phyloP scores from a whole-genome alignment of 352 stramenopile genomes.

The Pythium dissotocum region DNA sequence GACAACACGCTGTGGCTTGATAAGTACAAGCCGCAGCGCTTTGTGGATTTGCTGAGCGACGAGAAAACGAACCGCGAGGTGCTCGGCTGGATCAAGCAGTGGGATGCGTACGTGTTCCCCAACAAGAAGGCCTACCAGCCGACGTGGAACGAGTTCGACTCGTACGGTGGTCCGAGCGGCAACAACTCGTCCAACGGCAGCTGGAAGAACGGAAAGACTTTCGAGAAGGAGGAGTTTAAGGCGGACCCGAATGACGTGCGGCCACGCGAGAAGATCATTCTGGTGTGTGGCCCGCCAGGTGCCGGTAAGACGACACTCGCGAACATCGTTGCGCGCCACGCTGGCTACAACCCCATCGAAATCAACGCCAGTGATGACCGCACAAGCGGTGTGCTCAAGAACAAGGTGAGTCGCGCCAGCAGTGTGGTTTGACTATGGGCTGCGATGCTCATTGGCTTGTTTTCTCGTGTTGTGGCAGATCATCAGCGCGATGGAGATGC shows the following conservation, averaged over 20 bases:
- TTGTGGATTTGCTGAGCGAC: conserved; percentile 95
- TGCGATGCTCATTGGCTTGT: not conserved
- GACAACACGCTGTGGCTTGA: conserved; percentile 92
- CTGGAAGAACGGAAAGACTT: conserved; percentile 11
- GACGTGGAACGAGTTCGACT: conserved; percentile 18
- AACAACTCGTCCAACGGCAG: conserved; percentile 16
- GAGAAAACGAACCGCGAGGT: conserved; percentile 97
- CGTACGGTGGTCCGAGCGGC: conserved; percentile 15
- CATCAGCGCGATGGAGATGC: conserved; percentile 92
- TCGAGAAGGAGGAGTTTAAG: conserved; percentile 12
- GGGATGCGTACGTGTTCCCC: conserved; percentile 96
- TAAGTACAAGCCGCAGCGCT: conserved; percentile 95
- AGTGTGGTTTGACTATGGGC: not conserved
- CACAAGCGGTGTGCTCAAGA: conserved; percentile 88
- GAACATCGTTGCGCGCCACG: conserved; percentile 94
- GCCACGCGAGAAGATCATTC: conserved; percentile 88
- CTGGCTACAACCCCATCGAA: conserved; percentile 97
- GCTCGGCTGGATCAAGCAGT: conserved; percentile 92
- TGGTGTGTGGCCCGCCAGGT: conserved; percentile 94
- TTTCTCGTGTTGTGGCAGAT: conserved; percentile 37
- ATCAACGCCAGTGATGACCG: conserved; percentile 98
- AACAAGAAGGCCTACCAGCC: conserved; percentile 45
- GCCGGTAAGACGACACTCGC: conserved; percentile 97
- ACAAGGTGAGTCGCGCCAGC: conserved; percentile 61
- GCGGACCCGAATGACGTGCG: conserved; percentile 46